Conservation (phyloP, 768 basidiomycete genomes). For the Lactarius indigo region DNA sequence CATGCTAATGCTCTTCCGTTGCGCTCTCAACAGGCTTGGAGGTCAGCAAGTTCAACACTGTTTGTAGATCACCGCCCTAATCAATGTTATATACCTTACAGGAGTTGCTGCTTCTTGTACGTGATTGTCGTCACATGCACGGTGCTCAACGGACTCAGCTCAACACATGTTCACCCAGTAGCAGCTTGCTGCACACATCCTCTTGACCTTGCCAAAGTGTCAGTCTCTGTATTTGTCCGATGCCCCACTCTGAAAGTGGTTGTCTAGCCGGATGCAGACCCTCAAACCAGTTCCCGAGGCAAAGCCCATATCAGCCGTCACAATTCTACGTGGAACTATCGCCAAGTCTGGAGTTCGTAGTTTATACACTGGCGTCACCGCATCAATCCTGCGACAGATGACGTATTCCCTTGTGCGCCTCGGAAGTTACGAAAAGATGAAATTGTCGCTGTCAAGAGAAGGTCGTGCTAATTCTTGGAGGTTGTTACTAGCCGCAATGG, state of each 20-base stretch:
- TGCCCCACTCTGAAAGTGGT: background rate
- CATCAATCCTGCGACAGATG: conserved; percentile 86
- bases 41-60: conserved; percentile 27
- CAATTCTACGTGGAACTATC: conserved; percentile 62
- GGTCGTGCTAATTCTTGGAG: conserved; percentile 51
- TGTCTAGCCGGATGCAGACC: conserved; percentile 79
- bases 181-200: conserved; percentile 82
- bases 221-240: conserved; percentile 28
- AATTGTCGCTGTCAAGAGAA: conserved; percentile 48
- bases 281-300: conserved; percentile 42
- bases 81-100: conserved; percentile 12
- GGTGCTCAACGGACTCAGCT: background rate
- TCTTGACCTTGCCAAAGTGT: conserved; percentile 85
- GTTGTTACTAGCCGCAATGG: conserved; percentile 59
- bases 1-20: background rate
- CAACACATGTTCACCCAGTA: conserved; percentile 43
- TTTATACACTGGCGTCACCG: conserved; percentile 77
- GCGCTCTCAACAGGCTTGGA: conserved; percentile 32
- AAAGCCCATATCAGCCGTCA: conserved; percentile 59
- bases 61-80: background rate
- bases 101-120: conserved; percentile 38
- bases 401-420: conserved; percentile 84
- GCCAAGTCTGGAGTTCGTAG: conserved; percentile 65
- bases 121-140: conserved; percentile 13
- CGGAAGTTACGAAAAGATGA: conserved; percentile 78